Conservation (phyloP, 352 stramenopile genomes). For the Phytopythium aichiense region DNA sequence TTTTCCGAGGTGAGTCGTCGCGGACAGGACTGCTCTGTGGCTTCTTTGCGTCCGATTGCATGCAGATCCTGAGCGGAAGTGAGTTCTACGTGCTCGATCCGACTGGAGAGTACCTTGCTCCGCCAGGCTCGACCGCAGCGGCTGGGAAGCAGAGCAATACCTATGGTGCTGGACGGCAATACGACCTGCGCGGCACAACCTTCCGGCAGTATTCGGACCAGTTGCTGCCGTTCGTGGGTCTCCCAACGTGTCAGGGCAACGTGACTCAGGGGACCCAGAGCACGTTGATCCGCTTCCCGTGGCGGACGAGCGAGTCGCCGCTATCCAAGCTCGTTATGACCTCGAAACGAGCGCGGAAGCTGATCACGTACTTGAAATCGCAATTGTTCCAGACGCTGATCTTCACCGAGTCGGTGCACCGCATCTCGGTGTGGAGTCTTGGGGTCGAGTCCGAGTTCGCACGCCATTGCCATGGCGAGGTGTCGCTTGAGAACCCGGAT, state of each 20-base stretch:
- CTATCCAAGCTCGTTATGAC: constrained; percentile 36
- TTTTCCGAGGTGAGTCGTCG: constrained; percentile 50
- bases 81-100: constrained; percentile 78
- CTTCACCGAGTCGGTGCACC: constrained; percentile 65
- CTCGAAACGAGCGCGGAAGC: constrained; percentile 16
- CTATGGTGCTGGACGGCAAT: constrained; percentile 35
- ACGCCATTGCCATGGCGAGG: constrained; percentile 47
- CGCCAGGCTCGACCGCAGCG: constrained; percentile 10
- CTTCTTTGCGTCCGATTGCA: constrained; percentile 67
- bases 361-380: constrained; percentile 38
- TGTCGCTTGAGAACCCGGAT: constrained; percentile 28
- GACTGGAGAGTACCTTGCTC: constrained; percentile 36
- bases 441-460: constrained; percentile 62
- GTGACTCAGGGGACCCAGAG: constrained; percentile 38
- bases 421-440: constrained; percentile 61
- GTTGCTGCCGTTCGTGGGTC: constrained; percentile 59
- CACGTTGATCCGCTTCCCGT: constrained; percentile 71
- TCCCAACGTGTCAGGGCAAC: constrained; percentile 61
- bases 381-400: constrained; percentile 56
- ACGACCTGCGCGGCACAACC: constrained; percentile 54
- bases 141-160: not conserved
- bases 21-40: constrained; percentile 49
- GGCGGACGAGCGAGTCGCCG: constrained; percentile 38
- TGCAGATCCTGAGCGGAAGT: constrained; percentile 76
- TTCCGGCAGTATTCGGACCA: constrained; percentile 74